Evolutionary conservation across 2,329 filamentous ascomycete genomes (phyloP).

Genomic region (Teratosphaeria viscida): DNA sequence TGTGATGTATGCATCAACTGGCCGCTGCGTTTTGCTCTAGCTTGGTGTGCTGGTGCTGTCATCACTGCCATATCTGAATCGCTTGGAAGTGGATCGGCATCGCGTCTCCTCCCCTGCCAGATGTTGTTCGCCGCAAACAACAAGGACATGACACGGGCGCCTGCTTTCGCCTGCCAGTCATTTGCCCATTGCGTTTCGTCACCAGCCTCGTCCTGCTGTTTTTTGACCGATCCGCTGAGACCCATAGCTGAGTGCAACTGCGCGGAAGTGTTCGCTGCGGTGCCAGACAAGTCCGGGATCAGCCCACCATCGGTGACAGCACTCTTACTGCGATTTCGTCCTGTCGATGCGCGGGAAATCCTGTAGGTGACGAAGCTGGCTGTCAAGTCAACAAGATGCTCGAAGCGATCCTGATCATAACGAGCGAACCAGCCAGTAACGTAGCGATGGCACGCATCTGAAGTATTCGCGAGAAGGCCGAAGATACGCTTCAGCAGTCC

Average conservation of each 20-base stretch:
- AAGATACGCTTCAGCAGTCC: constrained; percentile 77
- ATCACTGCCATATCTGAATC: constrained; percentile 3
- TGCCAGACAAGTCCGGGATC: constrained; percentile 60
- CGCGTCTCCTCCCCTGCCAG: constrained; percentile 21
- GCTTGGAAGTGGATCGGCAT: background rate
- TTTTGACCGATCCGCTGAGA: constrained; percentile 36
- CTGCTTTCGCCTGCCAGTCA: constrained; percentile 83
- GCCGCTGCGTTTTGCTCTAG: constrained; percentile 28
- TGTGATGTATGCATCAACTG: constrained; percentile 69
- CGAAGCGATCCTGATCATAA: constrained; percentile 57
- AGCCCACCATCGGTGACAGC: constrained; percentile 56
- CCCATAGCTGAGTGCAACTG: constrained; percentile 70
- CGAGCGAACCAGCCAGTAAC: constrained; percentile 69
- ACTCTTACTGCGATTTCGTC: constrained; percentile 51
- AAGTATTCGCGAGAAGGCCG: constrained; percentile 66
- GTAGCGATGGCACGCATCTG: constrained; percentile 64
- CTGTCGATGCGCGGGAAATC: constrained; percentile 54
- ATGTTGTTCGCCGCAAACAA: constrained; percentile 72
- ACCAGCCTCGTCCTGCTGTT: constrained; percentile 42
- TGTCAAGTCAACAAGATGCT: constrained; percentile 64
- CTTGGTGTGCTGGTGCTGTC: constrained; percentile 22
- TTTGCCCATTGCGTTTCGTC: constrained; percentile 56
- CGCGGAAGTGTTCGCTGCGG: constrained; percentile 52
- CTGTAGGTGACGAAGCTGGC: constrained; percentile 74
- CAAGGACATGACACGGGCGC: constrained; percentile 67